Percentiles rank a stretch among this genome's conserved stretches.
Evolutionary conservation across 2,329 filamentous ascomycete species (phyloP).

Genomic region (Tolypocladium paradoxum): DNA sequence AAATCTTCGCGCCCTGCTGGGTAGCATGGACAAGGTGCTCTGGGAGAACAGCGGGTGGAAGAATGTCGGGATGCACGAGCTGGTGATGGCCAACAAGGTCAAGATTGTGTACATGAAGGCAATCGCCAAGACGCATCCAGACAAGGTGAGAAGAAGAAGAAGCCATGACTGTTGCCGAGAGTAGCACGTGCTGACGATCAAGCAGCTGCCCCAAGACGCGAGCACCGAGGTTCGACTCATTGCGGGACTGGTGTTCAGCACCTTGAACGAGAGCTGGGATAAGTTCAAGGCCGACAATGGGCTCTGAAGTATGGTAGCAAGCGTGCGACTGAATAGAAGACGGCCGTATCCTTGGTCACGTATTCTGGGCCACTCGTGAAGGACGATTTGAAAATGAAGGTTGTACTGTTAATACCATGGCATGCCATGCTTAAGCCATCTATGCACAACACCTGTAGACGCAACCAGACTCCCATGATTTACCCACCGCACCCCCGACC

Average conservation of each 20-base stretch:
- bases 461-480: neutral
- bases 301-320: slow-evolving; percentile 27
- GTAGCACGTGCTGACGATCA: slow-evolving; percentile 5
- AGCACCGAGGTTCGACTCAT: slow-evolving; percentile 56
- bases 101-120: slow-evolving; percentile 99
- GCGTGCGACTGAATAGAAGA: neutral
- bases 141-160: slow-evolving; percentile 61
- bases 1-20: slow-evolving; percentile 78
- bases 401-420: slow-evolving; percentile 10
- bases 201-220: slow-evolving; percentile 52
- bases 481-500: neutral
- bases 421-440: slow-evolving; percentile 7
- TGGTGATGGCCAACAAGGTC: slow-evolving; percentile 88
- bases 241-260: slow-evolving; percentile 54
- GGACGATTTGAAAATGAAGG: neutral
- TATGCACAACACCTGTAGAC: neutral
- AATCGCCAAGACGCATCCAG: slow-evolving; percentile 95
- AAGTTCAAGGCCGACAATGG: slow-evolving; percentile 62
- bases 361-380: neutral
- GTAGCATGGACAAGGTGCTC: slow-evolving; percentile 76
- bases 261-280: slow-evolving; percentile 63
- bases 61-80: slow-evolving; percentile 86
- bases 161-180: neutral
- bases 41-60: slow-evolving; percentile 95
- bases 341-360: neutral